Conservation (phyloP, 768 basidiomycete species). For the Leucocoprinus sp. region DNA sequence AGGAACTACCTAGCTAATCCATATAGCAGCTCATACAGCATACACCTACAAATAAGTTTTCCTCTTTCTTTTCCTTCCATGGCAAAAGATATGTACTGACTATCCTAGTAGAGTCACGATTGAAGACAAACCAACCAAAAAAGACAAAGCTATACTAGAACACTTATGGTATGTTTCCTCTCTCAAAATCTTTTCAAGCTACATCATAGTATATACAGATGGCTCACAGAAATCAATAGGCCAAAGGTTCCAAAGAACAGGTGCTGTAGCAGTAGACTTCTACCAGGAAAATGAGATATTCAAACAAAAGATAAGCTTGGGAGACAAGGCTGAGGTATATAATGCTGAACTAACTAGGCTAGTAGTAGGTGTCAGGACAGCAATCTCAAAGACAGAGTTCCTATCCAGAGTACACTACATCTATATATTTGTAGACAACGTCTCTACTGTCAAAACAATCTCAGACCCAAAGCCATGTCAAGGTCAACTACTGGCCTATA, state of each 20-base stretch:
- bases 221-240: conserved; percentile 6
- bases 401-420: no score
- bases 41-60: conserved; percentile 14
- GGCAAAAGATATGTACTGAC: conserved; percentile 13
- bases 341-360: conserved; percentile 22
- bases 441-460: no score
- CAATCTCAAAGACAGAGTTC: no score
- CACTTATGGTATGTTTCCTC: not conserved
- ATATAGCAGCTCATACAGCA: conserved; percentile 13
- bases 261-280: conserved; percentile 16
- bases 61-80: conserved; percentile 17
- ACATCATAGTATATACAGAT: conserved; percentile 12
- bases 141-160: not conserved
- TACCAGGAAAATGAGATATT: conserved; percentile 13
- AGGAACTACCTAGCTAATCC: conserved; percentile 9
- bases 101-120: not conserved
- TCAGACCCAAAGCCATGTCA: no score
- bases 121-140: not conserved
- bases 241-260: conserved; percentile 6
- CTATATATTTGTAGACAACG: no score
- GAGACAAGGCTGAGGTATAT: conserved; percentile 19
- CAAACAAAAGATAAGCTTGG: conserved; percentile 14
- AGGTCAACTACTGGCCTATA: no score
- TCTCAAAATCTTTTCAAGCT: not conserved
- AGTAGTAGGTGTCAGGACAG: conserved; percentile 11